Conservation (phyloP, 2,329 filamentous ascomycete species). For the Xylariaceae sp. region DNA sequence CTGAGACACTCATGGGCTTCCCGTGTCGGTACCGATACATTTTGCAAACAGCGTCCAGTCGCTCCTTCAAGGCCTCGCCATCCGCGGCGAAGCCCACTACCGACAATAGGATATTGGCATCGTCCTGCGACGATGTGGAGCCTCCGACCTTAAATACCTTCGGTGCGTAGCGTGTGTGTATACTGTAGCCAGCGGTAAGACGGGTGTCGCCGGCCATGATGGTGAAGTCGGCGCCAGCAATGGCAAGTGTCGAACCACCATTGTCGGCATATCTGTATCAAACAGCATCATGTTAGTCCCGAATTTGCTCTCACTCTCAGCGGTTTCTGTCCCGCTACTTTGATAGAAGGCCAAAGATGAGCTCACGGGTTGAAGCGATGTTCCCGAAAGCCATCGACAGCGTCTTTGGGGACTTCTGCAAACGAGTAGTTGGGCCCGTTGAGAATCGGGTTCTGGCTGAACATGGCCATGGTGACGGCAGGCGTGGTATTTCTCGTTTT, state of each 20-base stretch:
- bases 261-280: slow-evolving; percentile 84
- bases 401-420: slow-evolving; percentile 52
- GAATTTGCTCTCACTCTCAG: neutral
- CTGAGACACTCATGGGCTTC: slow-evolving; percentile 90
- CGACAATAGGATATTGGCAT: slow-evolving; percentile 81
- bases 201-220: slow-evolving; percentile 97
- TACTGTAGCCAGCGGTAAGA: slow-evolving; percentile 93
- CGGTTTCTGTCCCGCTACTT: neutral
- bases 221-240: slow-evolving; percentile 87
- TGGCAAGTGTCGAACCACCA: slow-evolving; percentile 91
- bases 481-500: slow-evolving; percentile 6
- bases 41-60: slow-evolving; percentile 90
- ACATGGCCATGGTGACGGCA: slow-evolving; percentile 54
- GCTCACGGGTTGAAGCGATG: slow-evolving; percentile 90
- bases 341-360: neutral
- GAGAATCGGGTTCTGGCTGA: slow-evolving; percentile 64
- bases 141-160: slow-evolving; percentile 98
- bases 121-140: slow-evolving; percentile 75
- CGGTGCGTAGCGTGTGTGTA: slow-evolving; percentile 92
- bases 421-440: slow-evolving; percentile 66
- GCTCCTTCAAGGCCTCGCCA: slow-evolving; percentile 87
- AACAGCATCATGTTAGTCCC: slow-evolving; percentile 6
- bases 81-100: slow-evolving; percentile 96
- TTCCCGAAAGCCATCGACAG: slow-evolving; percentile 54
- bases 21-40: slow-evolving; percentile 98